Evolutionary conservation across 164 flowering plant genomes (phyloP), one percentile per base, ranked within the genome.

Genomic region (Chloranthus sessilifolius): DNA sequence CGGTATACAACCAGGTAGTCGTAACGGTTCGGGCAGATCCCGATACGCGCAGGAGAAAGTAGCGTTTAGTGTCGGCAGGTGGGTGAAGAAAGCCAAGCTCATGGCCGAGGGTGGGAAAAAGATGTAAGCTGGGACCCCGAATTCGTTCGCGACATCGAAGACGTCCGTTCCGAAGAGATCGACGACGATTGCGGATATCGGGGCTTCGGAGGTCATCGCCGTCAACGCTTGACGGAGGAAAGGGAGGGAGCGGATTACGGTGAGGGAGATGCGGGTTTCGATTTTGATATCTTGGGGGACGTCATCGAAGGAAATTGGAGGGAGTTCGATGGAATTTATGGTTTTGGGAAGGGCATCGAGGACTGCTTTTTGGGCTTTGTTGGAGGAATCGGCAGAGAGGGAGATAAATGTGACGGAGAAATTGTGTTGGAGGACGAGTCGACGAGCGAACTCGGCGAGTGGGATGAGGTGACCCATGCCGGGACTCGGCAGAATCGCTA

Each of bases 391-490:
- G 12, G 45, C 43, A 0, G 63, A 46, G 26, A 72, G 74, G 50
- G 69, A 45, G 46, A 63, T 28, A 41, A 66, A 53, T 1, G 79
- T 74, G 52, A 55, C 40, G 16, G 59, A 22, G 48, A 67, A 59
- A 39, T 51, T 35, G 21, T 50, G 53, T 23, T 23, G 43, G 41
- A 20, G 23, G 9, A 57, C 52, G 44, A 78, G 65, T 6, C 19
- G 58, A 28, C 66, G 68, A 15, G 78, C 74, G 12, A 78, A 58
- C 58, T 70, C 70, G 1, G 33, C 34, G 5, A 74, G 50, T 19
- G 82, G 79, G 53, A 72, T 70, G 22, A 74, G 62, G 53, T 77
- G 79, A 21, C 82, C 76, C 64, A 74, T 67, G 0, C 79, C 73
- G 8, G 75, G 70, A 14, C 59, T 61, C 29, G 73, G 73, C 3